phyloP scores from a whole-genome alignment of 1,284 basidiomycete species.

The Heterobasidion parviporum region DNA sequence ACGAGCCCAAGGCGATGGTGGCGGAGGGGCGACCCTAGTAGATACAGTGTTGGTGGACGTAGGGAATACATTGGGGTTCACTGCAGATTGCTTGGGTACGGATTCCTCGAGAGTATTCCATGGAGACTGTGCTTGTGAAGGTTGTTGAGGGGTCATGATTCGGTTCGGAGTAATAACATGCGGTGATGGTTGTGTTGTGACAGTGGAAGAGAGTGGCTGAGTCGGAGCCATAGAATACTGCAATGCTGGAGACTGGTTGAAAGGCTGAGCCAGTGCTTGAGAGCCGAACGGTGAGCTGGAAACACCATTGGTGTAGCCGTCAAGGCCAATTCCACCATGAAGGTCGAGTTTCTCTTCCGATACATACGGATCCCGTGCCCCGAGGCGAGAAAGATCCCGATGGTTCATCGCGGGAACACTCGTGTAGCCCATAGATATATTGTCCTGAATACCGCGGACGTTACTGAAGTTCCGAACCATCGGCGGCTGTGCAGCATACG shows the following conservation, averaged over 20 bases:
- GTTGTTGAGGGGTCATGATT: too few species aligned
- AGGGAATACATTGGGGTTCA: conserved; percentile 8
- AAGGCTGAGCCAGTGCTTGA: conserved; percentile 15
- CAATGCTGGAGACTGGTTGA: conserved; percentile 21
- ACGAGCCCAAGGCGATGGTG: conserved; percentile 6
- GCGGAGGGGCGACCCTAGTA: conserved; percentile 6
- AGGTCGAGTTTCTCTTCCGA: conserved; percentile 4
- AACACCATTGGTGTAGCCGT: conserved; percentile 7
- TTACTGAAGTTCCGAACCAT: conserved; percentile 4
- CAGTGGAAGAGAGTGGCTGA: conserved; percentile 6
- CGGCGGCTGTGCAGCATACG: neutral
- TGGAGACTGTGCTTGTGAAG: conserved; percentile 1
- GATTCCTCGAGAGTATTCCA: conserved; percentile 9
- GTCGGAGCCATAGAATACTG: conserved; percentile 11
- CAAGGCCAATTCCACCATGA: conserved; percentile 6
- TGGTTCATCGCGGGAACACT: neutral
- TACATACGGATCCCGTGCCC: conserved; percentile 5
- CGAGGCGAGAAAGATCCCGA: too few species aligned
- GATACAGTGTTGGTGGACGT: conserved; percentile 12
- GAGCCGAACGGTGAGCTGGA: conserved; percentile 18
- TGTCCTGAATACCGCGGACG: conserved; percentile 1
- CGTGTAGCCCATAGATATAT: neutral
- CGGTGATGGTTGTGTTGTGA: conserved; percentile 8
- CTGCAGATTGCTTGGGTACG: conserved; percentile 9
- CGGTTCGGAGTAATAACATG: conserved; percentile 6